Evolutionary conservation across 106 monocot genomes (phyloP).

Genomic region (Posidonia australis): DNA sequence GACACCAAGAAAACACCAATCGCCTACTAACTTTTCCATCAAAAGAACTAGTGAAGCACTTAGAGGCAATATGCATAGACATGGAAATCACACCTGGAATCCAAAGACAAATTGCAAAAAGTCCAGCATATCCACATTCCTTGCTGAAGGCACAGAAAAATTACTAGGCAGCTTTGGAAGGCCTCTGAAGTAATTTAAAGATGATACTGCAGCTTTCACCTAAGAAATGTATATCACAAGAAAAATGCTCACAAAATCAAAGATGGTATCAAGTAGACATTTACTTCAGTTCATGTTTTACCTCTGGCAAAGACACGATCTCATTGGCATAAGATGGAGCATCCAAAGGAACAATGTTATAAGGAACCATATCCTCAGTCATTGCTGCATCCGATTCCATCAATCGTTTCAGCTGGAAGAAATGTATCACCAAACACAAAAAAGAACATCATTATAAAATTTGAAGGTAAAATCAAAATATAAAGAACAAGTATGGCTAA

Average conservation of each 20-base stretch:
- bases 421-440: conserved; percentile 4
- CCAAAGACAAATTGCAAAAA: conserved; percentile 84
- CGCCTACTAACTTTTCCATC: neutral
- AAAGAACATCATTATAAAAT: neutral
- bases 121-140: conserved; percentile 78
- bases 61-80: neutral
- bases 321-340: conserved; percentile 61
- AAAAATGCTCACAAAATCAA: neutral
- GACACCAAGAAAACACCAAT: too few relatives aligned
- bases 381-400: conserved; percentile 86
- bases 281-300: too few relatives aligned
- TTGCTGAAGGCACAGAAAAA: conserved; percentile 42
- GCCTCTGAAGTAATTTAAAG: conserved; percentile 53
- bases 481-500: neutral
- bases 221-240: conserved; percentile 14
- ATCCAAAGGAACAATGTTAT: conserved; percentile 93
- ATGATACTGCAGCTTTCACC: conserved; percentile 72
- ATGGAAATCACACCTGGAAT: conserved; percentile 57
- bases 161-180: conserved; percentile 67
- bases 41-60: neutral
- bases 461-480: neutral
- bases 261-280: neutral
- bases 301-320: conserved; percentile 60
- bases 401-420: conserved; percentile 59
- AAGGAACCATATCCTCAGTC: conserved; percentile 71